Evolutionary conservation across 2,329 filamentous ascomycete species (phyloP), one percentile per base, ranked within the genome.

Genomic region (Neofusicoccum laricinum): DNA sequence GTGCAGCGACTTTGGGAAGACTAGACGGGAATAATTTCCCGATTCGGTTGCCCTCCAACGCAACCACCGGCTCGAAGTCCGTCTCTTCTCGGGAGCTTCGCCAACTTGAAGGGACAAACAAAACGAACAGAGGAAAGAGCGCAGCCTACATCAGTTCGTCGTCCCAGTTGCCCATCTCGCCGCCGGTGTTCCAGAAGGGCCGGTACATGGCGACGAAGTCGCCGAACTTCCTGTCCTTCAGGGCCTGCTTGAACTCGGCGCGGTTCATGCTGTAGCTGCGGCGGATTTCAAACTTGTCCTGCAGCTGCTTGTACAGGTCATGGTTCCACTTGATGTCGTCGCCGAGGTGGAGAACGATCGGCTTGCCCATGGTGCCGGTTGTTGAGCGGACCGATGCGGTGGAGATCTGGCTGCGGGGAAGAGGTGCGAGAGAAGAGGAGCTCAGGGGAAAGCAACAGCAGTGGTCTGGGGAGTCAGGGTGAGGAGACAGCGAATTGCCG

Each of bases 81-180:
- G 30, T 30, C 32, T 51, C 49, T 51, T 38, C 32, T 21, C 30
- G 30, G 30, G 30, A 50, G 15, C 25, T 32, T 58, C 7, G 41
- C 30, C 32, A 43, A 36, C 4, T 36, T 17, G 25, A 7, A 15
- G 19, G 34, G 7, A 14, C 12, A 5, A 25, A 11, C 19, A 36
- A 25, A 41, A 2, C 4, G 7, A 11, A 19, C n/a, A 32, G 5
- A 14, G 41, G 19, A 32, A 45, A 43, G n/a, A 30, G 15, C 2
- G 38, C 41, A n/a, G 51, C 63, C 21, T 38, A 64, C 63, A 89
- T 84, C 19, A 89, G 70, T 66, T 89, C 86, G 11, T 73, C 69
- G 68, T 89, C 84, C 85, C 86, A 88, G 21, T 82, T 82, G 0
- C 85, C 86, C 85, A 89, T 88, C 68, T 89, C 87, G 3, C 85